Conservation (phyloP, 1,284 basidiomycete genomes). For the Trichosporon sp. region DNA sequence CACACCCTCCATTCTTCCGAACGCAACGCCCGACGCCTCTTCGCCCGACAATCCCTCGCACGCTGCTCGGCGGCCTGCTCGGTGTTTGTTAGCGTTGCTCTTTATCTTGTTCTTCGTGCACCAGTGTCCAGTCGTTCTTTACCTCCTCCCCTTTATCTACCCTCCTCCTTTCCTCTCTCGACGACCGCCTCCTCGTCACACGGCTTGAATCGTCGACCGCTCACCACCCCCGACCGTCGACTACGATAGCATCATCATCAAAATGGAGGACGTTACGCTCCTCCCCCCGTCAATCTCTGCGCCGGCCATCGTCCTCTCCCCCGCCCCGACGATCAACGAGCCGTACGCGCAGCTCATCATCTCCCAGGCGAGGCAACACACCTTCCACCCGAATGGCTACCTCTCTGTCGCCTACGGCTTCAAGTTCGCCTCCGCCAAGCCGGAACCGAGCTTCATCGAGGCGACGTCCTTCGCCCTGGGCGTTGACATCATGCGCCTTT, state of each 20-base stretch:
- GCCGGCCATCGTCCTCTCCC: conserved; percentile 12
- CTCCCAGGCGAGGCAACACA: neutral
- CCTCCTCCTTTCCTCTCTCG: neutral
- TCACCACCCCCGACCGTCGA: neutral
- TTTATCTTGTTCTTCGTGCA: neutral
- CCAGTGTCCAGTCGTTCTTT: conserved; percentile 11
- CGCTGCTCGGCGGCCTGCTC: neutral
- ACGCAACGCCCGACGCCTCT: neutral
- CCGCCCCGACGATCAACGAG: conserved; percentile 3
- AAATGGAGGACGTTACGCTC: conserved; percentile 17
- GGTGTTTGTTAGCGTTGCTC: neutral
- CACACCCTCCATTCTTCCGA: conserved; percentile 5
- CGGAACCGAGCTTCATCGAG: conserved; percentile 9
- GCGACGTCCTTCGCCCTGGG: neutral
- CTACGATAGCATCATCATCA: neutral
- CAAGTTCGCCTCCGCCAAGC: conserved; percentile 3
- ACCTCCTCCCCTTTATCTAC: neutral
- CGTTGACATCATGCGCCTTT: neutral
- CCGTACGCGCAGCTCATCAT: conserved; percentile 17
- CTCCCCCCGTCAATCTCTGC: neutral
- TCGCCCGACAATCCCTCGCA: neutral
- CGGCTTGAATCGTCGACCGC: neutral
- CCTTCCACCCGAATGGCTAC: conserved; percentile 11
- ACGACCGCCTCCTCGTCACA: neutral
- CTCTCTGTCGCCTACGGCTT: conserved; percentile 5